Percentiles rank a stretch among this genome's conserved stretches.
Conservation (phyloP, 2,329 filamentous ascomycete genomes). For the Macroventuria anomochaeta region DNA sequence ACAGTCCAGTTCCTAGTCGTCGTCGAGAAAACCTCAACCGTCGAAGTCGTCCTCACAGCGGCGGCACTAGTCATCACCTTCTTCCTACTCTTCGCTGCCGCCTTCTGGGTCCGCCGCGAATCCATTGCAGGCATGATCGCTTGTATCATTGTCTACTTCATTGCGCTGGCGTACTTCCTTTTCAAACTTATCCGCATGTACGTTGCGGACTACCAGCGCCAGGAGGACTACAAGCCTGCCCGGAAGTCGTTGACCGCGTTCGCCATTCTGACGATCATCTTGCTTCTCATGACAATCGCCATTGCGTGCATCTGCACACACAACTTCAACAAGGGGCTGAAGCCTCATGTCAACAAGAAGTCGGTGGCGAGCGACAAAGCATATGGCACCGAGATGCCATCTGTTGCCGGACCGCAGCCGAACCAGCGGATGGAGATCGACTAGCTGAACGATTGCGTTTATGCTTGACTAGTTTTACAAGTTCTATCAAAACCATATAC, state of each 20-base stretch:
- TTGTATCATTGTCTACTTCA: constrained; percentile 85
- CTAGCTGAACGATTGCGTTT: constrained; percentile 22
- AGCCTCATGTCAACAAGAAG: constrained; percentile 76
- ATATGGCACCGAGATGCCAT: constrained; percentile 56
- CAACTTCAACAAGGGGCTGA: constrained; percentile 91
- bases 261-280: constrained; percentile 86
- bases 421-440: constrained; percentile 53
- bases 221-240: constrained; percentile 73
- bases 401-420: constrained; percentile 54
- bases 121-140: constrained; percentile 76
- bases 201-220: constrained; percentile 58
- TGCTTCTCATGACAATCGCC: constrained; percentile 86
- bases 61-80: constrained; percentile 92
- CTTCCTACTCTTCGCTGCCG: constrained; percentile 82
- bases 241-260: constrained; percentile 89
- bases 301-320: constrained; percentile 86
- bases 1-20: constrained; percentile 98
- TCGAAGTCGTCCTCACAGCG: constrained; percentile 85
- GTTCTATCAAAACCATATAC: constrained; percentile 6
- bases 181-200: constrained; percentile 99
- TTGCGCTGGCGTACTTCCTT: constrained; percentile 90
- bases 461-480: constrained; percentile 6
- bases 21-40: constrained; percentile 69
- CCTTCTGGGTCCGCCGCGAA: constrained; percentile 84
- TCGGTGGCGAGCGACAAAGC: constrained; percentile 60